phyloP scores from a whole-genome alignment of 805 yeast species.

The Blastobotrys americana region DNA sequence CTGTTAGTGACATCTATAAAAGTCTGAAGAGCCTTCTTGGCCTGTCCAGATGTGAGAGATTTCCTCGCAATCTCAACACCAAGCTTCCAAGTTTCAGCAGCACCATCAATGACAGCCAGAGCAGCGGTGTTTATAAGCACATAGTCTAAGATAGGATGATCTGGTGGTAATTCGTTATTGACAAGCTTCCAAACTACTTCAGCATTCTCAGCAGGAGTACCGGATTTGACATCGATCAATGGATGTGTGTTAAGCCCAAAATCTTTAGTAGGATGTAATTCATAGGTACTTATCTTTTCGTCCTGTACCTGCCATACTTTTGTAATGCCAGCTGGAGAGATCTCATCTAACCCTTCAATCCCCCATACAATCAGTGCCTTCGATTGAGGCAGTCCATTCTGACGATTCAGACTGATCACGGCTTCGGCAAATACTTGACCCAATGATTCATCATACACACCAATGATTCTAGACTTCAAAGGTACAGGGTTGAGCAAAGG shows the following conservation, averaged over 20 bases:
- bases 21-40: slow-evolving; percentile 48
- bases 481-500: slow-evolving; percentile 92
- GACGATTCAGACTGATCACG: slow-evolving; percentile 52
- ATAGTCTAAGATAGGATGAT: slow-evolving; percentile 71
- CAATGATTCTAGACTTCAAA: slow-evolving; percentile 69
- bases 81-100: slow-evolving; percentile 57
- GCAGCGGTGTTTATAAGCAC: slow-evolving; percentile 89
- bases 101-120: slow-evolving; percentile 69
- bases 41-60: slow-evolving; percentile 62
- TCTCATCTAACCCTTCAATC: slow-evolving; percentile 83
- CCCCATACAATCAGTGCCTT: slow-evolving; percentile 89
- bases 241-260: slow-evolving; percentile 75
- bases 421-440: slow-evolving; percentile 85
- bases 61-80: slow-evolving; percentile 71
- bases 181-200: slow-evolving; percentile 43
- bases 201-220: slow-evolving; percentile 86
- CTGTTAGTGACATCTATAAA: slow-evolving; percentile 39
- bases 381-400: slow-evolving; percentile 36
- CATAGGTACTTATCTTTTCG: slow-evolving; percentile 27
- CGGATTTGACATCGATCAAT: slow-evolving; percentile 62
- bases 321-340: slow-evolving; percentile 81
- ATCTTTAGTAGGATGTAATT: slow-evolving; percentile 49
- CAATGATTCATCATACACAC: slow-evolving; percentile 73
- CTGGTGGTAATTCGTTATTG: slow-evolving; percentile 35
- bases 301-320: slow-evolving; percentile 65